Evolutionary conservation across 306 rosid genomes (phyloP), one percentile per base, ranked within the genome.

Genomic region (Arachis hypogaea): DNA sequence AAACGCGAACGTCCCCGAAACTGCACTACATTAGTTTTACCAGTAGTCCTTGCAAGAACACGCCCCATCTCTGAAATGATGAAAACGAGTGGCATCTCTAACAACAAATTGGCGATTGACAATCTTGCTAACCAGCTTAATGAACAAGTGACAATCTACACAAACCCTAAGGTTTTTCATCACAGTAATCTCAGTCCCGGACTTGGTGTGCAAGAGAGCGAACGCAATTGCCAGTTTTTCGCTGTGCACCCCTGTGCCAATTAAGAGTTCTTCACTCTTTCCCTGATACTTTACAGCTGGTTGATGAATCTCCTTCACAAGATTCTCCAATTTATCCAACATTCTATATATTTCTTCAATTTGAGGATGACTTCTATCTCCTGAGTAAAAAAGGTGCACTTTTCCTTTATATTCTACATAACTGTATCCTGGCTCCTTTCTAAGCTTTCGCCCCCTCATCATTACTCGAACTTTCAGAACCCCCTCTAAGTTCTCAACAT

Each of bases 21-120:
- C 4, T 10, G 22, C 9, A 55, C 18, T 7, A 47, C 69, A 69
- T 42, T 69, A 51, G 36, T 46, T 71, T 80, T 79, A 91, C 97
- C 98, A 93, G 73, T 86, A 93, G 74, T 91, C 97, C 76, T 82
- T 91, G 85, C 98, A 91, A 74, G 97, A 91, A 80, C 98, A 91
- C 38, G 75, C 28, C 5, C 98, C 98, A 33, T 89, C 77, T 60
- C 81, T 81, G 73, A 93, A 91, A 85, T 86, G 96, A 80, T 93
- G 98, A 70, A 93, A 93, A 63, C 97, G 92, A 54, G 94, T 88
- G 11, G 97, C 89, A 51, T 93, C 98, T 85, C 97, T 82, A 49
- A 93, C 86, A 66, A 92, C 82, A 71, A 91, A 86, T 64, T 78
- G 85, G 11, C 94, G 92, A 80, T 93, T 71, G 8, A 88, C 97